These are phyloP conservation scores for Phytopythium aichiense DNA, from an alignment of 352 stramenopile genomes.

Conservation along the genomic window DNA sequence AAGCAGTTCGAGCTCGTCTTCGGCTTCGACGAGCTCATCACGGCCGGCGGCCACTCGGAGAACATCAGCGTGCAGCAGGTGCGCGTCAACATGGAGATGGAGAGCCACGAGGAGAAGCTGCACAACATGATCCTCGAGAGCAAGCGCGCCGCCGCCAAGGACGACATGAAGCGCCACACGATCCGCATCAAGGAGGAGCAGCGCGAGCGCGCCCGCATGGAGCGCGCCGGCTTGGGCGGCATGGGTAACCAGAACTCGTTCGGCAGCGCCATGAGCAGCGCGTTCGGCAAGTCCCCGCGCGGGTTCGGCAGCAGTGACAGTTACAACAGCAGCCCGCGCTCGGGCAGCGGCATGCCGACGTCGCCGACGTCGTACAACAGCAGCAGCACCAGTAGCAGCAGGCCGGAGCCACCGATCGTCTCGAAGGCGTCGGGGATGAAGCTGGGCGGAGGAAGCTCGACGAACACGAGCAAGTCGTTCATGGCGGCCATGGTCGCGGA, in stretches of 20 bases:
- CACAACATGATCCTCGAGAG: constrained; percentile 97
- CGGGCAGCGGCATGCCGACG: constrained; percentile 22
- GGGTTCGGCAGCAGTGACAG: constrained; percentile 28
- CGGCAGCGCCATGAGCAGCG: constrained; percentile 55
- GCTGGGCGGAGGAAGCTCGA: constrained; percentile 36
- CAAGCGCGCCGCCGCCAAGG: constrained; percentile 89
- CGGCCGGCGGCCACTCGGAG: constrained; percentile 96
- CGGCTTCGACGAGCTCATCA: constrained; percentile 99
- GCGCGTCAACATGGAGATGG: constrained; percentile 98
- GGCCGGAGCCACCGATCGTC: constrained; percentile 34
- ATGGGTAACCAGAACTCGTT: constrained; percentile 54
- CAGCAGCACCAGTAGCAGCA: constrained; percentile 16
- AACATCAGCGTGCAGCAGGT: constrained; percentile 93
- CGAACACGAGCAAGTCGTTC: constrained; percentile 73
- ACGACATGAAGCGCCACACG: constrained; percentile 88
- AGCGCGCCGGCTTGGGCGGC: constrained; percentile 64
- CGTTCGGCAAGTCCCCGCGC: constrained; percentile 66
- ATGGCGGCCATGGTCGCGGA: constrained; percentile 85
- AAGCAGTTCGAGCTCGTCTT: constrained; percentile 99
- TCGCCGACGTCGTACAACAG: constrained; percentile 62
- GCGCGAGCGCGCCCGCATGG: constrained; percentile 72
- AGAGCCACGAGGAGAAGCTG: constrained; percentile 99
- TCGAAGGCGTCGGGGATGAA: constrained; percentile 72
- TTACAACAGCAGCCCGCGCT: constrained; percentile 31
- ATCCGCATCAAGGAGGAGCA: constrained; percentile 87